Percentiles rank a stretch among this genome's conserved stretches.
phyloP scores from a whole-genome alignment of 257 asterid genomes.

The Fraxinus americana region DNA sequence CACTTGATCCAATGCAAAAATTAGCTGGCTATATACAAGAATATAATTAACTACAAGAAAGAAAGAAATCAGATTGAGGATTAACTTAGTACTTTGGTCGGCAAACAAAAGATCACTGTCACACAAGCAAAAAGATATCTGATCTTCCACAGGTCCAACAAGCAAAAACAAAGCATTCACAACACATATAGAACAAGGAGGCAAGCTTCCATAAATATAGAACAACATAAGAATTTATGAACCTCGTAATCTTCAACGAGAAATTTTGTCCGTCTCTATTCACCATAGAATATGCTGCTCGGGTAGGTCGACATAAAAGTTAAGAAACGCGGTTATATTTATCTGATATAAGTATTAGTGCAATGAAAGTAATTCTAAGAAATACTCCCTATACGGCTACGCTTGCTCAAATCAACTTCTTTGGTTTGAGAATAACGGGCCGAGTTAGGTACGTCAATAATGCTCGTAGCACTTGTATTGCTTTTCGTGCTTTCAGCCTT shows the following conservation, averaged over 20 bases:
- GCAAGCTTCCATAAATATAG: constrained; percentile 12
- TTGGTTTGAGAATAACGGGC: not conserved
- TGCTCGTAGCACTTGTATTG: constrained; percentile 32
- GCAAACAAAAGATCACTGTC: not conserved
- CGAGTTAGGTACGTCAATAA: constrained; percentile 30
- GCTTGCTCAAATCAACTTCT: not conserved
- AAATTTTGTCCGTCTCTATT: not conserved
- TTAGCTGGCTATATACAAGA: not conserved
- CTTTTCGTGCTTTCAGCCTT: constrained; percentile 36
- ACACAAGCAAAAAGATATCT: not conserved
- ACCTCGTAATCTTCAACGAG: constrained; percentile 22
- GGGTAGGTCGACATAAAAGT: not conserved
- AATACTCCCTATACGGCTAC: not conserved
- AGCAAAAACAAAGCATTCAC: too few species aligned
- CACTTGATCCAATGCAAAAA: not conserved
- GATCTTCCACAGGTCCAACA: too few species aligned
- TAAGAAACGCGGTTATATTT: not conserved
- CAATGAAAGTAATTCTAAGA: not conserved
- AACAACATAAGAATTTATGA: constrained; percentile 5
- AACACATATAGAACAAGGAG: not conserved
- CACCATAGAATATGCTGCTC: constrained; percentile 3
- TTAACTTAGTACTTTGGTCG: not conserved
- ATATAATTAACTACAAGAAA: not conserved
- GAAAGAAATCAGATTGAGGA: not conserved
- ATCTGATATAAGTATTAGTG: not conserved